phyloP scores from a whole-genome alignment of 1,139 yeast genomes.

The Pichia sp. region DNA sequence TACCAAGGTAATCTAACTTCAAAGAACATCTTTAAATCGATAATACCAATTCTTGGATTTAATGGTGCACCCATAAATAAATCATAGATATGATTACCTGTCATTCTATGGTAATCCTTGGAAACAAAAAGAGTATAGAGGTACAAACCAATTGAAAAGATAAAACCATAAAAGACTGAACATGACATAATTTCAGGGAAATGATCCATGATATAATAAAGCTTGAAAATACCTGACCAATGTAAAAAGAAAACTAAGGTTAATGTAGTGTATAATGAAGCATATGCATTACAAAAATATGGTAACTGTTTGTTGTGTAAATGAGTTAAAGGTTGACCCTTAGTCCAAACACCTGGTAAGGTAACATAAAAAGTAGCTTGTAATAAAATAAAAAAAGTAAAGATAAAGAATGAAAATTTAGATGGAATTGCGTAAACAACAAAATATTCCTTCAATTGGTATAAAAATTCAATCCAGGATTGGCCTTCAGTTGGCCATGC shows the following conservation, averaged over 20 bases:
- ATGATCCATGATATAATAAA: constrained; percentile 68
- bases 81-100: constrained; percentile 87
- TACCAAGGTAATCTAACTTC: constrained; percentile 98
- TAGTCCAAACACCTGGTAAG: constrained; percentile 93
- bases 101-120: constrained; percentile 78
- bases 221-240: constrained; percentile 62
- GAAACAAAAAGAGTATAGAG: constrained; percentile 58
- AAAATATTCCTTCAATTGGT: constrained; percentile 42
- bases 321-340: constrained; percentile 88
- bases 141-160: constrained; percentile 58
- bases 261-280: constrained; percentile 69
- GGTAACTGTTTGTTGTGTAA: constrained; percentile 74
- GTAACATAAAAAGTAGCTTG: constrained; percentile 75
- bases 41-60: constrained; percentile 88
- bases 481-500: constrained; percentile 65
- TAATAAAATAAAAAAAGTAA: constrained; percentile 60
- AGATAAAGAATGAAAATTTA: constrained; percentile 58
- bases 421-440: constrained; percentile 65
- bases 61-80: constrained; percentile 96
- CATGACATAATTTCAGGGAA: constrained; percentile 92
- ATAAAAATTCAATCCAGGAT: constrained; percentile 48
- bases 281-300: constrained; percentile 88
- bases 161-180: constrained; percentile 73
- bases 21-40: constrained; percentile 93
- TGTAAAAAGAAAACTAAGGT: constrained; percentile 57